phyloP scores from a whole-genome alignment of 139 green algal genomes.

The Auxenochlorella pyrenoidosa region DNA sequence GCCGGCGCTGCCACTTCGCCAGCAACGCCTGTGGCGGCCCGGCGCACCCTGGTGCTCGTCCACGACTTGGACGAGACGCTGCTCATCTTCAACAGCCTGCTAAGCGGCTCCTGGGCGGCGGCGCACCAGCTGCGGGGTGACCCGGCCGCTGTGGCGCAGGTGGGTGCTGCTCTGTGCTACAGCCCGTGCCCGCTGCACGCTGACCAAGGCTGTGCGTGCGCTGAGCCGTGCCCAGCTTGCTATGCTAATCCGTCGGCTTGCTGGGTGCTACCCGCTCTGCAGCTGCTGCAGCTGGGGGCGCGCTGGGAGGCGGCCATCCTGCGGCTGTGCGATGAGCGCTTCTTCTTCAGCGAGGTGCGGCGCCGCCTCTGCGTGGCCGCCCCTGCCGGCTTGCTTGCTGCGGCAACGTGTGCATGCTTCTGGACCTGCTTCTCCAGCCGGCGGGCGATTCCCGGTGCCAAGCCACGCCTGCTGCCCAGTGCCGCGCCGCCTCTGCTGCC shows the following conservation, averaged over 20 bases:
- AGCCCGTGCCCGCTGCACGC: no score
- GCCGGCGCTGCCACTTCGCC: background rate
- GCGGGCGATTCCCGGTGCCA: no score
- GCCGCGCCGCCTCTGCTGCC: no score
- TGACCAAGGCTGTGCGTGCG: no score
- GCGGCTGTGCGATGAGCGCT: constrained; percentile 41
- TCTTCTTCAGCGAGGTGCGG: constrained; percentile 55
- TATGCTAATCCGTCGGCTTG: no score
- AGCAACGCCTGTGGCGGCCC: background rate
- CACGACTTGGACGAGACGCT: constrained; percentile 67
- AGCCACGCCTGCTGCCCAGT: no score
- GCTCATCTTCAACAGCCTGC: constrained; percentile 56
- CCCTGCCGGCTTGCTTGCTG: no score
- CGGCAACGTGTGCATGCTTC: no score
- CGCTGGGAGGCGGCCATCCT: constrained; percentile 50
- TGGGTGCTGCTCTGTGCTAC: no score
- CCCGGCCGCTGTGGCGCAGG: constrained; percentile 42
- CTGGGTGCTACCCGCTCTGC: constrained; percentile 19
- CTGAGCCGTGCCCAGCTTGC: no score
- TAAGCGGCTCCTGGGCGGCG: constrained; percentile 43
- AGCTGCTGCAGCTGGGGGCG: constrained; percentile 19
- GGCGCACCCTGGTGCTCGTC: constrained; percentile 29
- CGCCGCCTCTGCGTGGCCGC: background rate
- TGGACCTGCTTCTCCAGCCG: no score
- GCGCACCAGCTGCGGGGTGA: constrained; percentile 16